Evolutionary conservation across 1,284 basidiomycete genomes (phyloP), one percentile per base, ranked within the genome.

Genomic region (Puccinia triticina): DNA sequence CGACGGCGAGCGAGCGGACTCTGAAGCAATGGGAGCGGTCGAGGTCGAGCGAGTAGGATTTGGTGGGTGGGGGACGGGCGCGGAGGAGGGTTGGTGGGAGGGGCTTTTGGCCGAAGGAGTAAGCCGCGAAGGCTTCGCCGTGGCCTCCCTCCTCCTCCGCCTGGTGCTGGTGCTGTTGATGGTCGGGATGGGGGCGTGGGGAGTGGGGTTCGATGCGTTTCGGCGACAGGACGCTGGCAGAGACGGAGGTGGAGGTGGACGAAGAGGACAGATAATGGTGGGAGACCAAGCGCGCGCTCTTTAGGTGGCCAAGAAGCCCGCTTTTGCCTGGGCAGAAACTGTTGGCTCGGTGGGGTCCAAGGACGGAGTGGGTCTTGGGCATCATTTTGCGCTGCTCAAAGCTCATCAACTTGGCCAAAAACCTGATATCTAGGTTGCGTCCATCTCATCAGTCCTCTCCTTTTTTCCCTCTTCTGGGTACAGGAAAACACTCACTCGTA

Each of bases 391-490:
- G 90, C 86, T 96, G 93, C 88, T 98, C 96, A 86, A 95, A 98
- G 73, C 91, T 92, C 95, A 98, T 98, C 64, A 98, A 90, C 87
- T 98, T 95, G 18, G 93, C 94, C 48, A 98, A 94, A 87, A 98
- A 98, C 10, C 96, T 96, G 84, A 99, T 98, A 87, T 98, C 83
- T 82, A 71, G 16, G n/a, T 40, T 40, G 1, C 2, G 21, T 7
- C 29, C 40, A 21, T 5, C 57, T 59, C 18, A 29, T 64, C 32
- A 64, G 16, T 29, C 57, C 18, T 64, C 10, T 29, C 23, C 1
- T 74, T 14, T 7, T 16, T 26, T 1, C 37, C 12, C 4, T 16
- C 59, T 37, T 59, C 8, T 29, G 57, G n/a, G 14, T 4, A 16
- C 53, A 37, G 34, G 14, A 34, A 37, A 14, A n/a, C 10, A 82